A percentile compares a stretch with the other conserved stretches of the same genome.
Evolutionary conservation across 331 rosid species (phyloP).

Genomic region (Acacia pycnantha): DNA sequence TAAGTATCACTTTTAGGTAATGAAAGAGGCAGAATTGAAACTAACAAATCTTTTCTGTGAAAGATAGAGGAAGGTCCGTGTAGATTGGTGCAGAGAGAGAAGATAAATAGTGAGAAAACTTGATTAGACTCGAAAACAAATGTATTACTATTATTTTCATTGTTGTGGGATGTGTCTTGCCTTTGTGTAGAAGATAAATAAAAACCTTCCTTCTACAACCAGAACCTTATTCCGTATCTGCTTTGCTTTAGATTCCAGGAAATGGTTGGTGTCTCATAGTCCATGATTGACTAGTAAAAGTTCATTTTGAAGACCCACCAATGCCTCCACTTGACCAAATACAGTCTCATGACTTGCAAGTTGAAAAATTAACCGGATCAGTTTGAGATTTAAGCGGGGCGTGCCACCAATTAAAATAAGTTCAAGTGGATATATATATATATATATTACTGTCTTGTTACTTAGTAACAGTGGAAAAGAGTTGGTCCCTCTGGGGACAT

Average conservation of each 20-base stretch:
- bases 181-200: slow-evolving; percentile 10
- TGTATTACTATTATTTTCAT: not conserved
- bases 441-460: too few species aligned
- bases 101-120: not conserved
- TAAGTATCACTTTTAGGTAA: not conserved
- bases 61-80: not conserved
- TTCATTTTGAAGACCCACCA: not conserved
- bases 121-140: not conserved
- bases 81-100: not conserved
- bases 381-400: not conserved
- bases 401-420: not conserved
- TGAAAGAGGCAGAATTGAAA: not conserved
- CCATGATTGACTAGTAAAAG: not conserved
- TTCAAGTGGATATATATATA: not conserved
- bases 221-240: slow-evolving; percentile 10
- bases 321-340: not conserved
- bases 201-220: slow-evolving; percentile 9
- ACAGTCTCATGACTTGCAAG: not conserved
- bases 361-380: not conserved
- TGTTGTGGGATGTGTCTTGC: not conserved
- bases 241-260: not conserved
- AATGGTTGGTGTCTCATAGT: not conserved
- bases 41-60: not conserved
- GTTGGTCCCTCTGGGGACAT: too few species aligned
- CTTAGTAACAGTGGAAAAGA: too few species aligned